Evolutionary conservation across 2,329 filamentous ascomycete genomes (phyloP).

Genomic region (Ophiocordyceps australis): DNA sequence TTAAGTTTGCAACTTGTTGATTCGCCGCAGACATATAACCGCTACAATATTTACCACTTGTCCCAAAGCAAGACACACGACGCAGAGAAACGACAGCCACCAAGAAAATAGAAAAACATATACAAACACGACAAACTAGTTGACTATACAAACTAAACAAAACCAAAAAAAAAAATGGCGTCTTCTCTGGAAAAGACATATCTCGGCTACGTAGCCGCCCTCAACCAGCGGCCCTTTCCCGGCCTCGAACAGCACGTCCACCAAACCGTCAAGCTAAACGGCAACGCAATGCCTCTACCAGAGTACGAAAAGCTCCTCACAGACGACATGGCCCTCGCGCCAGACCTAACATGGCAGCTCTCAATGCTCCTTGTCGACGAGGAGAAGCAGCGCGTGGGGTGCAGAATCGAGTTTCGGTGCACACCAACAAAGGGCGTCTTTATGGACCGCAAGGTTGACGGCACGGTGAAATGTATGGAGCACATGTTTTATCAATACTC

Average conservation of each 20-base stretch:
- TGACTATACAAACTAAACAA: not conserved
- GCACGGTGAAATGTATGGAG: constrained; percentile 1
- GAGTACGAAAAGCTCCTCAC: constrained; percentile 1
- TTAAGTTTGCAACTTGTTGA: too few relatives aligned
- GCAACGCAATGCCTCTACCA: not conserved
- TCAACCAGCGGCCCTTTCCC: constrained; percentile 1
- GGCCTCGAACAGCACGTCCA: not conserved
- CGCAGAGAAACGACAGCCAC: too few relatives aligned
- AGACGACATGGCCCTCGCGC: constrained; percentile 1
- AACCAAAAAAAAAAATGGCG: not conserved
- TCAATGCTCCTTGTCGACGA: constrained; percentile 1
- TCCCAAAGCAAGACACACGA: too few relatives aligned
- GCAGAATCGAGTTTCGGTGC: constrained; percentile 1
- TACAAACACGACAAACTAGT: too few relatives aligned
- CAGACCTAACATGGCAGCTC: not conserved
- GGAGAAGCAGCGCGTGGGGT: not conserved
- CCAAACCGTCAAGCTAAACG: not conserved
- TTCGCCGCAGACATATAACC: too few relatives aligned
- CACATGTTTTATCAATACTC: constrained; percentile 1
- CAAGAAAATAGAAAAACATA: too few relatives aligned
- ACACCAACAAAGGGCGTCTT: not conserved
- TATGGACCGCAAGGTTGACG: not conserved
- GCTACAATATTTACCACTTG: too few relatives aligned
- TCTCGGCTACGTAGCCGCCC: not conserved
- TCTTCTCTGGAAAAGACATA: constrained; percentile 1